phyloP scores from a whole-genome alignment of 257 asterid genomes.

The Asclepias syriaca region DNA sequence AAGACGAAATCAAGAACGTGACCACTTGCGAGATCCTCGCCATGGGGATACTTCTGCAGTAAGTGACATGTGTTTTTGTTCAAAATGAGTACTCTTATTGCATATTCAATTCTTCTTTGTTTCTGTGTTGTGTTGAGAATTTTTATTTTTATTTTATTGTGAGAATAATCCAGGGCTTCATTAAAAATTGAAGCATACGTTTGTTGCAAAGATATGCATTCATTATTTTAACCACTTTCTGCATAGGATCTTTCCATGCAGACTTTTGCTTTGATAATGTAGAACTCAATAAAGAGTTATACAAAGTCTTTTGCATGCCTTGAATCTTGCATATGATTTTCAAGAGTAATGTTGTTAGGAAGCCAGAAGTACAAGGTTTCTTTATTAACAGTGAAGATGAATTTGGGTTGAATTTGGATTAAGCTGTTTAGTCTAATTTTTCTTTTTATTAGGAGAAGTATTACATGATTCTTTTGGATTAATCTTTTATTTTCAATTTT shows the following conservation, averaged over 20 bases:
- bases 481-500: too few species aligned
- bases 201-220: not conserved
- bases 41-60: conserved; percentile 61
- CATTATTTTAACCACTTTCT: not conserved
- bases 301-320: too few species aligned
- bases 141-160: not conserved
- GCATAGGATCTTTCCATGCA: not conserved
- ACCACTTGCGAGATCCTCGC: conserved; percentile 68
- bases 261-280: not conserved
- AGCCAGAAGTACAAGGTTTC: too few species aligned
- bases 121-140: not conserved
- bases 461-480: too few species aligned
- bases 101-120: not conserved
- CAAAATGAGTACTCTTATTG: not conserved
- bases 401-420: too few species aligned
- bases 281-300: too few species aligned
- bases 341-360: not conserved
- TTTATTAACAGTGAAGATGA: not conserved
- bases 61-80: conserved; percentile 24
- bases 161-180: not conserved
- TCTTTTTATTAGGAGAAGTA: too few species aligned
- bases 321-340: not conserved
- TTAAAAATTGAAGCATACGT: not conserved
- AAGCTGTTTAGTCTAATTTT: too few species aligned
- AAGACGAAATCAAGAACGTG: conserved; percentile 87